Evolutionary conservation across 2,329 filamentous ascomycete species (phyloP), one percentile per base, ranked within the genome.

Genomic region (Rhynchosporium agropyri): DNA sequence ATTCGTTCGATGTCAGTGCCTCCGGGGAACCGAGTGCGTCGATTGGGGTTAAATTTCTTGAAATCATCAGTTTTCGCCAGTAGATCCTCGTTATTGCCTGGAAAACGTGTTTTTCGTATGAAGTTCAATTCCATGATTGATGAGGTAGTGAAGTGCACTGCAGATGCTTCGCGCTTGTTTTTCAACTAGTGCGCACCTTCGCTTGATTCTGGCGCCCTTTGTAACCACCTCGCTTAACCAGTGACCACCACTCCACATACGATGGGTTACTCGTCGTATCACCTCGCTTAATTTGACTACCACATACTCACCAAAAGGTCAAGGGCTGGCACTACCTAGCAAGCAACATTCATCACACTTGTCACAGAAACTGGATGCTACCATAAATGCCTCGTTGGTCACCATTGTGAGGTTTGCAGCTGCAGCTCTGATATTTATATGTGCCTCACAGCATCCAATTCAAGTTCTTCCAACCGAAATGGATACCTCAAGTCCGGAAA

Each of bases 301-400:
- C 29, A n/a, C n/a, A 31, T 33, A 13, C 48, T 33, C 49, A 31
- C 31, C 13, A 51, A 51, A 51, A 3, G 5, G 31, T 6, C 4
- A 51, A 38, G 29, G 13, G 10, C 31, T 51, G 12, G 48, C 33
- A 51, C 36, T 51, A 36, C 29, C 36, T 9, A 51, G 9, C 12
- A 51, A 51, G 6, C 1, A 20, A 51, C 4, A 51, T 51, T 13
- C 49, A 51, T 38, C 1, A 36, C 33, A 36, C 5, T 33, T 20
- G 36, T 51, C n/a, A 51, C 31, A 51, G 9, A 51, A 51, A 15
- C 29, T 29, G 2, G 9, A 36, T 51, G 29, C 49, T 51, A 51
- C 13, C 13, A 51, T 51, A 51, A 51, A 51, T 15, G 29, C 13
- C 49, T 51, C 36, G 15, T 5, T 36, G 1, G 33, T 43, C 80